Evolutionary conservation across 129 eudicot genomes (phyloP).

Genomic region (Flaveria bidentis): DNA sequence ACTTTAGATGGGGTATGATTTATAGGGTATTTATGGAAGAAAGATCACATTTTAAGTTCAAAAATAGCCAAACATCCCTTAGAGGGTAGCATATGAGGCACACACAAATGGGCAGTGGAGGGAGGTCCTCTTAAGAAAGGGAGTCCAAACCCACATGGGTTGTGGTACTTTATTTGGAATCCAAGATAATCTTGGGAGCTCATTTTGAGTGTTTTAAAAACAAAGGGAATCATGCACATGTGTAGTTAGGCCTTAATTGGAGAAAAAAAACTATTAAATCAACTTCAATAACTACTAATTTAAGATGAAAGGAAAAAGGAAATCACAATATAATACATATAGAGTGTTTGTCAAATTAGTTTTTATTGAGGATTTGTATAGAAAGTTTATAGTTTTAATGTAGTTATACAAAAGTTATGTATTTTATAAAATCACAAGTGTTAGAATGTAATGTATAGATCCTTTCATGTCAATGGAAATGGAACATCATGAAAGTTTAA

Average conservation of each 20-base stretch:
- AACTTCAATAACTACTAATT: not conserved
- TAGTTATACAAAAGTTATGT: not conserved
- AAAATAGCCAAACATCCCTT: constrained; percentile 10
- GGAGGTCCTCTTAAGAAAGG: constrained; percentile 30
- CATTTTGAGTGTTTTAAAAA: constrained; percentile 43
- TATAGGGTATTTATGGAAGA: constrained; percentile 6
- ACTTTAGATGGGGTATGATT: too few relatives aligned
- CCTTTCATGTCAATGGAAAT: not conserved
- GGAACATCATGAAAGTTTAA: too few relatives aligned
- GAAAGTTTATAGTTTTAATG: not conserved
- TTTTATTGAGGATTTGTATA: not conserved
- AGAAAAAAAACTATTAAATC: not conserved
- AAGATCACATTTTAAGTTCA: not conserved
- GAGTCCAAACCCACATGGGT: constrained; percentile 53
- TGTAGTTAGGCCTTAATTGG: not conserved
- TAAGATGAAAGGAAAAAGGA: not conserved
- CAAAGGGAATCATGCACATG: constrained; percentile 40
- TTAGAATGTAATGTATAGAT: not conserved
- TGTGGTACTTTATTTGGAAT: constrained; percentile 59
- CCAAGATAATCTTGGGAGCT: constrained; percentile 40
- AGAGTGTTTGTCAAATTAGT: not conserved
- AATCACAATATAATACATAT: not conserved
- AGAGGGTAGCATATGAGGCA: constrained; percentile 12
- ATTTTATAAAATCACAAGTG: not conserved
- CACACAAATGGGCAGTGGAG: constrained; percentile 24